Evolutionary conservation across 139 green algal species (phyloP), one percentile per base, ranked within the genome.

Genomic region (Micromonas pusilla): DNA sequence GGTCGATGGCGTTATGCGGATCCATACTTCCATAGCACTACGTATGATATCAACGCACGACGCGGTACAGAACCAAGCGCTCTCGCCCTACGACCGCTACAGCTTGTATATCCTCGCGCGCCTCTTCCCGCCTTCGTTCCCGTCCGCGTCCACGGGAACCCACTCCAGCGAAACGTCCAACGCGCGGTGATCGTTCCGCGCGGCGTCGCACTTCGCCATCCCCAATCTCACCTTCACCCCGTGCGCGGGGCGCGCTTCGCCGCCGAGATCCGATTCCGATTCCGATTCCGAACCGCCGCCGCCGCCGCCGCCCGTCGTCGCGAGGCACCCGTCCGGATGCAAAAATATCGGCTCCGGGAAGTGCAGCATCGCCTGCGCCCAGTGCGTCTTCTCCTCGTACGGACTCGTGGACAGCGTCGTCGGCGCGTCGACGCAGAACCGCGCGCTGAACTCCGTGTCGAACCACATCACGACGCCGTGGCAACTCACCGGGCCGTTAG

Each of bases 381-480:
- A 98, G 86, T 98, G 94, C 13, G 94, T 98, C 33, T 78, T 79
- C 19, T 84, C 63, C 0, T 26, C 73, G 37, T 66, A 32, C 0
- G 93, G 92, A 13, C 86, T 88, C n/a, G 94, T 98, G 34, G 88
- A 89, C 34, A 98, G 89, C 53, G 78, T 71, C 26, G 93, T 86
- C 0, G 90, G 86, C 6, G 83, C 77, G 26, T 97, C 85, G 2
- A 36, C 37, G 85, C 93, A 97, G 84, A 93, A 93, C n/a, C 89
- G 84, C 28, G 78, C 38, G 32, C 84, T 90, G 85, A 98, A 98
- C 32, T 86, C 80, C 0, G 88, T 90, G 83, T 97, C 93, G 83
- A 98, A 98, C 94, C 94, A 98, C 66, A 98, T 37, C 21, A 93
- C 93, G n/a, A 98, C 32, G 13, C 68, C 82, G 71, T 86, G 75